A percentile compares a stretch with the other conserved stretches of the same genome.
Conservation (phyloP, 805 yeast species). For the Schizosaccharomyces cryophilus region DNA sequence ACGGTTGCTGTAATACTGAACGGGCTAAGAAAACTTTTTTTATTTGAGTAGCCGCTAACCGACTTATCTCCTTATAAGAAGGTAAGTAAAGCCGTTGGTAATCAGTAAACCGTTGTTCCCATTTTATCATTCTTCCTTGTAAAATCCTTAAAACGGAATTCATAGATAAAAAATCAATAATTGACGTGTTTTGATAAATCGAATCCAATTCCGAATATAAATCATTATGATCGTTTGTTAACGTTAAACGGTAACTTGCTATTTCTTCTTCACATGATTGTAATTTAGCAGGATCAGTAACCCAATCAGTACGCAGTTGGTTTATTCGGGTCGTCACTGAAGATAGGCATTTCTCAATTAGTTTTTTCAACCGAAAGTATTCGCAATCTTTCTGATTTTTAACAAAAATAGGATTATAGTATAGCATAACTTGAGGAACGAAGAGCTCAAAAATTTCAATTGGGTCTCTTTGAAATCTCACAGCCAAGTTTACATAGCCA, state of each 20-base stretch:
- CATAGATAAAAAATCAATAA: conserved; percentile 43
- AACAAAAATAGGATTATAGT: conserved; percentile 50
- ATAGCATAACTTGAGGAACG: conserved; percentile 46
- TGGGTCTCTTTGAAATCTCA: conserved; percentile 50
- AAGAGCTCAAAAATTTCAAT: conserved; percentile 59
- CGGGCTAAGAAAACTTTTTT: conserved; percentile 41
- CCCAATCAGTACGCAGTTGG: conserved; percentile 56
- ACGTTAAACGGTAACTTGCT: conserved; percentile 29
- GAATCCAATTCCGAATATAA: conserved; percentile 24
- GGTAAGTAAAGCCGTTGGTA: conserved; percentile 66
- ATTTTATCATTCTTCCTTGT: conserved; percentile 59
- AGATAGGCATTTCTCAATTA: conserved; percentile 37
- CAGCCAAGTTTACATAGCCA: conserved; percentile 53
- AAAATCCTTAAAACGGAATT: conserved; percentile 45
- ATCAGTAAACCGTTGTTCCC: conserved; percentile 65
- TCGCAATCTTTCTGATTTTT: conserved; percentile 43
- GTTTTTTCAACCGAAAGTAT: conserved; percentile 26
- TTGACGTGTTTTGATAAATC: conserved; percentile 29
- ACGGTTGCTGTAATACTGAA: neutral
- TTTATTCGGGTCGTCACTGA: conserved; percentile 46
- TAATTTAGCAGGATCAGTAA: conserved; percentile 36
- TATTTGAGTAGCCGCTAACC: conserved; percentile 71
- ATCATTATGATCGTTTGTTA: conserved; percentile 25
- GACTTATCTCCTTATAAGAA: conserved; percentile 73
- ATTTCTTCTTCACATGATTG: conserved; percentile 42